Conservation (phyloP, 352 stramenopile species). For the Pythium brassicae region DNA sequence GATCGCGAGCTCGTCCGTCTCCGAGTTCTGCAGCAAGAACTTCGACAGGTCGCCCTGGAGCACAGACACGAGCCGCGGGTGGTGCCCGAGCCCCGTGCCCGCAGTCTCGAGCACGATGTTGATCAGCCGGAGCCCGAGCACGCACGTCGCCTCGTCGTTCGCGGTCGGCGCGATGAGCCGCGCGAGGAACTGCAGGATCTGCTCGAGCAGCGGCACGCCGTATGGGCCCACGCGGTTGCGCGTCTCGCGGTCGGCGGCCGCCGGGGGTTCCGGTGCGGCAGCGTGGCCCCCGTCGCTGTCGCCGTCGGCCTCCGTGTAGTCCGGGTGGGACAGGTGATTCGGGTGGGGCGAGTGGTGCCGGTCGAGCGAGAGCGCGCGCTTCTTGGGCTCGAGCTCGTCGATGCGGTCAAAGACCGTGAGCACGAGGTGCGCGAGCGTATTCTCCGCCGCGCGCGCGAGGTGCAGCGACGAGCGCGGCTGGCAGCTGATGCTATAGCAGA, state of each 20-base stretch:
- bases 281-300: background rate
- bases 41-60: conserved; percentile 95
- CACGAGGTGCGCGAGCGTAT: conserved; percentile 95
- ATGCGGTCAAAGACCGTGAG: conserved; percentile 95
- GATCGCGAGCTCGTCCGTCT: conserved; percentile 94
- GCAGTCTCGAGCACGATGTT: conserved; percentile 97
- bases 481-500: conserved; percentile 95
- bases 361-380: background rate
- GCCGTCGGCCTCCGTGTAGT: conserved; percentile 7
- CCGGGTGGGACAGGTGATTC: background rate
- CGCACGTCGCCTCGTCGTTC: conserved; percentile 86
- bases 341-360: background rate
- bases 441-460: conserved; percentile 92
- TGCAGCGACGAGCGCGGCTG: conserved; percentile 87
- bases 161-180: conserved; percentile 90
- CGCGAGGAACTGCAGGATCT: conserved; percentile 93
- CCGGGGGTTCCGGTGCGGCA: too few relatives aligned
- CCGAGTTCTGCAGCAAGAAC: conserved; percentile 94
- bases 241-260: conserved; percentile 4
- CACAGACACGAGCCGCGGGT: conserved; percentile 82
- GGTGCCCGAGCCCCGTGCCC: conserved; percentile 75
- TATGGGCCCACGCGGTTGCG: conserved; percentile 47
- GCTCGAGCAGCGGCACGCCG: conserved; percentile 87
- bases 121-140: conserved; percentile 92
- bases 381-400: conserved; percentile 53